Evolutionary conservation across 495 filamentous ascomycete genomes (phyloP).

Genomic region (Neurospora sp.): DNA sequence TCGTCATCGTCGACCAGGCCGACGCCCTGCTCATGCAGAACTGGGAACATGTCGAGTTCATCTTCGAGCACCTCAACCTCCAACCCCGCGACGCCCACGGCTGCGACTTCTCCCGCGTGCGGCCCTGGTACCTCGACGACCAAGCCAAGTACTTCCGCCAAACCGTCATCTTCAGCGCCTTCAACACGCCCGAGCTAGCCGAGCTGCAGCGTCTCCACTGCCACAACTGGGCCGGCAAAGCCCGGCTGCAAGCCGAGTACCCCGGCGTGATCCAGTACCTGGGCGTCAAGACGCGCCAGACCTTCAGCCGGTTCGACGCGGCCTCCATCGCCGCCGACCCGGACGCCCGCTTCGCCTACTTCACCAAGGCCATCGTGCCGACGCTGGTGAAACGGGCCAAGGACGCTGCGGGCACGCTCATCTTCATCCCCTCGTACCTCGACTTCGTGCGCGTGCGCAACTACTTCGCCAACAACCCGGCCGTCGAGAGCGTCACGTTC

Average conservation of each 20-base stretch:
- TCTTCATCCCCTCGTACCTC: constrained; percentile 86
- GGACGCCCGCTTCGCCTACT: constrained; percentile 85
- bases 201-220: constrained; percentile 65
- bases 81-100: constrained; percentile 85
- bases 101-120: constrained; percentile 86
- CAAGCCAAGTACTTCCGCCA: constrained; percentile 73
- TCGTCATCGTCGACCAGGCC: constrained; percentile 82
- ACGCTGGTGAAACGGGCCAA: constrained; percentile 50
- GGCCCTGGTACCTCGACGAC: constrained; percentile 84
- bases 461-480: constrained; percentile 66
- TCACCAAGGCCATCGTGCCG: constrained; percentile 69
- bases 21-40: constrained; percentile 96
- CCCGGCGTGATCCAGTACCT: constrained; percentile 57
- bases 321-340: constrained; percentile 59
- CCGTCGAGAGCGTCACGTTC: constrained; percentile 62
- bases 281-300: constrained; percentile 63
- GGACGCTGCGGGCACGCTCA: constrained; percentile 49
- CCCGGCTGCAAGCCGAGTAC: constrained; percentile 57
- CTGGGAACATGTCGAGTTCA: constrained; percentile 88
- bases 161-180: constrained; percentile 67
- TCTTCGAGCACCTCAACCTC: constrained; percentile 84
- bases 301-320: constrained; percentile 80
- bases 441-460: constrained; percentile 92
- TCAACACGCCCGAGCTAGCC: constrained; percentile 83
- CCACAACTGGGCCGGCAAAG: constrained; percentile 67